A percentile compares a stretch with the other conserved stretches of the same genome.
Conservation (phyloP, 2,329 filamentous ascomycete species). For the Fusarium abutilonis region DNA sequence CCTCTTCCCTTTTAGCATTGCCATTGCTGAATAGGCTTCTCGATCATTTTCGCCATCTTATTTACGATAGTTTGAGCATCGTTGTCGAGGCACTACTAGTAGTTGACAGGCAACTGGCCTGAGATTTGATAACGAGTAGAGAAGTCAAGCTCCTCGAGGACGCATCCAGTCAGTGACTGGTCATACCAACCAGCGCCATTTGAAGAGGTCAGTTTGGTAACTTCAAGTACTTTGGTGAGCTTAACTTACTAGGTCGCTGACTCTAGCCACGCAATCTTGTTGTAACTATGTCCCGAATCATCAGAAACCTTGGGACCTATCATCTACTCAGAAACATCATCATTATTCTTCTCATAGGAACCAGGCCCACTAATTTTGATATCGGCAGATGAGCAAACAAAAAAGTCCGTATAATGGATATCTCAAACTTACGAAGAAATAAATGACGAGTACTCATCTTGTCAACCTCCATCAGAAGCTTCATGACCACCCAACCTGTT, state of each 20-base stretch:
- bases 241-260: conserved; percentile 31
- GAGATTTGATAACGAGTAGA: not conserved
- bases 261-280: conserved; percentile 41
- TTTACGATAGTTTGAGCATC: conserved; percentile 26
- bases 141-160: conserved; percentile 40
- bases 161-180: conserved; percentile 29
- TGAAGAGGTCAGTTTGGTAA: not conserved
- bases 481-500: conserved; percentile 50
- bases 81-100: conserved; percentile 38
- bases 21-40: conserved; percentile 19
- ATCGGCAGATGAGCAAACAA: not conserved
- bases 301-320: not conserved
- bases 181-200: conserved; percentile 41
- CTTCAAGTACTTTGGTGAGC: fast-evolving
- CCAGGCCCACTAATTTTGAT: no score
- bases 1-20: not conserved
- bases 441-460: conserved; percentile 35
- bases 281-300: conserved; percentile 22
- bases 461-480: conserved; percentile 24
- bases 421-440: conserved; percentile 33
- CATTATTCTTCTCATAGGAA: not conserved
- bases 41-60: conserved; percentile 20
- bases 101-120: not conserved
- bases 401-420: not conserved
- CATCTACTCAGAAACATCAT: not conserved